Evolutionary conservation across 1,284 basidiomycete genomes (phyloP).

Genomic region (Sphagnurus paluster): DNA sequence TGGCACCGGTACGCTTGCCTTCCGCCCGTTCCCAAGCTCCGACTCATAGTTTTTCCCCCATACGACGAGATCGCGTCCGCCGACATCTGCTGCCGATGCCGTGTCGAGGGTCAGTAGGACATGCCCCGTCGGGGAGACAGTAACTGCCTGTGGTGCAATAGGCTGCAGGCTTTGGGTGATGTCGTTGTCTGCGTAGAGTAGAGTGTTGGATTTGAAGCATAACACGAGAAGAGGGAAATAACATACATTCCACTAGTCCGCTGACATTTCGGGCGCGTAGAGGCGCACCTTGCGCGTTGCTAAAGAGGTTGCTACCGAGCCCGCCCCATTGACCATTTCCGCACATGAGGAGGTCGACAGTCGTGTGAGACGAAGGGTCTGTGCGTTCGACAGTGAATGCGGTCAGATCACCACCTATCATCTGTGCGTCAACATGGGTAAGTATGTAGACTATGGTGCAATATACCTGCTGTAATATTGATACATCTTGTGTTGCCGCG

Average conservation of each 20-base stretch:
- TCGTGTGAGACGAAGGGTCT: slow-evolving; percentile 38
- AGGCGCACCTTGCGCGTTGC: slow-evolving; percentile 72
- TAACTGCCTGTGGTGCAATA: slow-evolving; percentile 69
- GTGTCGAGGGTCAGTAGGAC: slow-evolving; percentile 79
- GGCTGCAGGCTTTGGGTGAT: slow-evolving; percentile 58
- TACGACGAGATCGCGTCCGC: slow-evolving; percentile 61
- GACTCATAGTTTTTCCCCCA: slow-evolving; percentile 76
- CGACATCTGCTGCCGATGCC: slow-evolving; percentile 35
- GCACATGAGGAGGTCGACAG: slow-evolving; percentile 75
- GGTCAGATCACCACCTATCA: slow-evolving; percentile 70
- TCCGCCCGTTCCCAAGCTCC: slow-evolving; percentile 86
- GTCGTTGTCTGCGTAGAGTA: slow-evolving; percentile 62
- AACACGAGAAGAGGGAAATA: not conserved
- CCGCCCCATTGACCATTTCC: slow-evolving; percentile 88
- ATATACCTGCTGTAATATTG: slow-evolving; percentile 61
- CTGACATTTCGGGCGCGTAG: slow-evolving; percentile 80
- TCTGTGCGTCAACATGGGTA: not conserved
- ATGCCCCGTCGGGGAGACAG: slow-evolving; percentile 78
- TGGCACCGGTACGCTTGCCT: slow-evolving; percentile 73
- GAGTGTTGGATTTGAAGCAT: not conserved
- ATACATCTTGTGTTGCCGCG: slow-evolving; percentile 63
- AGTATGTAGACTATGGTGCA: not conserved
- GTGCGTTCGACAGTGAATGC: slow-evolving; percentile 76
- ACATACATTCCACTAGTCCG: slow-evolving; percentile 81
- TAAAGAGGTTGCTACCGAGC: slow-evolving; percentile 80